A percentile compares a stretch with the other conserved stretches of the same genome.
Conservation (phyloP, 345 rosid species). For the Eucalyptus urophylla region DNA sequence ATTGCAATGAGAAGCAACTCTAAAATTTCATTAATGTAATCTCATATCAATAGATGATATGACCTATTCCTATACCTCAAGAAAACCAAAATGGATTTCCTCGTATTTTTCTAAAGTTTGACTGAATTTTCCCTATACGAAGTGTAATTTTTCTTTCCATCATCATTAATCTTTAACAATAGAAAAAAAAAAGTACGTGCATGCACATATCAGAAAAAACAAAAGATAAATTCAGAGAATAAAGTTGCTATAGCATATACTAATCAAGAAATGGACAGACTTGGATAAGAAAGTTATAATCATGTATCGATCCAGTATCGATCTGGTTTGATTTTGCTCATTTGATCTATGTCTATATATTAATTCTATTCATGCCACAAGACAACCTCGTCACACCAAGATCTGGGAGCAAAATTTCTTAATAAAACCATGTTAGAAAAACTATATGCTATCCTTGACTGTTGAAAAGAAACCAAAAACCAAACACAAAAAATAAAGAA, state of each 20-base stretch:
- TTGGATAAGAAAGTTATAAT: neutral
- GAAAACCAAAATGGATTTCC: neutral
- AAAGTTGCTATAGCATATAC: accelerated
- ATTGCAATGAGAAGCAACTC: neutral
- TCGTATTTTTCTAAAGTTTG: neutral
- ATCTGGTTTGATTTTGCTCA: neutral
- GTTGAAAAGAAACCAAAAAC: neutral
- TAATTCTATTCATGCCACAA: neutral
- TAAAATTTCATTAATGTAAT: neutral
- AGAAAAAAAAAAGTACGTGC: neutral
- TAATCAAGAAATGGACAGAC: neutral
- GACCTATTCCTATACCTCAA: neutral
- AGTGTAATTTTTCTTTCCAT: neutral
- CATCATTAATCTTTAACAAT: neutral
- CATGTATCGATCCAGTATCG: neutral
- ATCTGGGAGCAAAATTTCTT: neutral
- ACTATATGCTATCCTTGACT: neutral
- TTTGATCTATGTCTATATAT: neutral
- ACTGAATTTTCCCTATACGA: neutral
- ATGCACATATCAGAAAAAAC: accelerated
- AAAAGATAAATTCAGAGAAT: neutral
- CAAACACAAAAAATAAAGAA: neutral
- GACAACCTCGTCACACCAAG: neutral
- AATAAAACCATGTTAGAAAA: neutral
- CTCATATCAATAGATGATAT: neutral